A percentile compares a stretch with the other conserved stretches of the same genome.
These are phyloP conservation scores for Agrocybe chaxingu DNA, from an alignment of 768 basidiomycete genomes.

Conservation along the genomic window DNA sequence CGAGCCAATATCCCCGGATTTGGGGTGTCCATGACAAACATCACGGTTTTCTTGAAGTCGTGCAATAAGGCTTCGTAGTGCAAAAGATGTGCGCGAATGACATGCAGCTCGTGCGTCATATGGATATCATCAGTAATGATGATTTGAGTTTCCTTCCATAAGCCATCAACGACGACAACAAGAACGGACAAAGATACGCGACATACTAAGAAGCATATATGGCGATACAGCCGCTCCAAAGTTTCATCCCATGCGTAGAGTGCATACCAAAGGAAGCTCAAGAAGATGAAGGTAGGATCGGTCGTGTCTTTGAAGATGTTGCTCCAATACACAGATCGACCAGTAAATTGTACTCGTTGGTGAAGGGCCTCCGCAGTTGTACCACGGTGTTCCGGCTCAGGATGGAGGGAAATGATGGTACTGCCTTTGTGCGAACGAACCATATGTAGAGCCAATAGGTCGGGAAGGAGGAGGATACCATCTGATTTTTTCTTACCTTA, in stretches of 20 bases:
- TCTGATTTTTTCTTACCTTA: conserved; percentile 14
- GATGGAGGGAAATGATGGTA: conserved; percentile 46
- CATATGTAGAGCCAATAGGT: conserved; percentile 55
- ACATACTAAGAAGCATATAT: conserved; percentile 46
- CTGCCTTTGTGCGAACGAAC: conserved; percentile 34
- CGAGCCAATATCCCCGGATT: conserved; percentile 41
- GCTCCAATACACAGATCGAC: conserved; percentile 44
- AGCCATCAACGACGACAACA: neutral
- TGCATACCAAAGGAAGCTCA: conserved; percentile 55
- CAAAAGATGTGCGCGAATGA: conserved; percentile 54
- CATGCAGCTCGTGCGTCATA: conserved; percentile 52
- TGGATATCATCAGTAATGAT: conserved; percentile 36
- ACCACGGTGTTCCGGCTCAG: conserved; percentile 26
- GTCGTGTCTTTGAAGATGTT: conserved; percentile 34
- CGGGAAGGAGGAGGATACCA: conserved; percentile 34
- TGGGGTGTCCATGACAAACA: conserved; percentile 42
- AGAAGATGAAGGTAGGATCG: conserved; percentile 54
- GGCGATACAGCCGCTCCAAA: conserved; percentile 46
- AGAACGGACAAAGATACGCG: neutral
- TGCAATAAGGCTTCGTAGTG: conserved; percentile 52
- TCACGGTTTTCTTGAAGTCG: conserved; percentile 50
- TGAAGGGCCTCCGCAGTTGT: conserved; percentile 34
- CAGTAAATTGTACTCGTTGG: conserved; percentile 32
- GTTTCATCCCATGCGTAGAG: conserved; percentile 62
- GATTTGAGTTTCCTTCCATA: conserved; percentile 40